Evolutionary conservation across 495 filamentous ascomycete species (phyloP).

Genomic region (Penicilliopsis zonata): DNA sequence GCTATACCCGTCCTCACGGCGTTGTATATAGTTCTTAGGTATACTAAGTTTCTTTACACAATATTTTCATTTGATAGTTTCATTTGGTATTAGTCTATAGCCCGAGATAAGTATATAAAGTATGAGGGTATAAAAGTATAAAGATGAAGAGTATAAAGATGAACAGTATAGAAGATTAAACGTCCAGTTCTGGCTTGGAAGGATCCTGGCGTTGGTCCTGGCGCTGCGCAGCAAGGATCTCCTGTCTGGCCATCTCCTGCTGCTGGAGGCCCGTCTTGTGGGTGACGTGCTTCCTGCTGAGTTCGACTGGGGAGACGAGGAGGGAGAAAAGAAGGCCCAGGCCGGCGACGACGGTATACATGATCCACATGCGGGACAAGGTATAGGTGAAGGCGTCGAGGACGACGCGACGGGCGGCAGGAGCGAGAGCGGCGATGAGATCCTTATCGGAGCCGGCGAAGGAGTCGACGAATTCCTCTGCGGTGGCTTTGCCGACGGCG

Average conservation of each 20-base stretch:
- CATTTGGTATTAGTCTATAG: no score
- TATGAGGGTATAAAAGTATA: no score
- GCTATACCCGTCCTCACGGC: no score
- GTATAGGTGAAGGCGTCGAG: slow-evolving; percentile 41
- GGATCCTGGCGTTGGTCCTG: not conserved
- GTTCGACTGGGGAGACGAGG: slow-evolving; percentile 39
- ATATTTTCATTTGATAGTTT: no score
- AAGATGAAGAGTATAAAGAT: no score
- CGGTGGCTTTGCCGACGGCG: slow-evolving; percentile 19
- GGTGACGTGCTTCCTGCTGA: slow-evolving; percentile 48
- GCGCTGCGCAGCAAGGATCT: slow-evolving; percentile 18
- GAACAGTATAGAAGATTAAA: no score
- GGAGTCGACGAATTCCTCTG: slow-evolving; percentile 21
- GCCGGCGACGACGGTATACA: slow-evolving; percentile 42
- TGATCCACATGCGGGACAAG: slow-evolving; percentile 57
- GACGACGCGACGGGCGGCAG: slow-evolving; percentile 34
- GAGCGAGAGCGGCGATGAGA: slow-evolving; percentile 37
- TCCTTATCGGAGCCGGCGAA: slow-evolving; percentile 49
- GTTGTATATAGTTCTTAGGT: no score
- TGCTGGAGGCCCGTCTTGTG: slow-evolving; percentile 51
- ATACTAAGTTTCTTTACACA: no score
- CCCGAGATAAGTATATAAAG: no score
- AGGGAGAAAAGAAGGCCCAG: slow-evolving; percentile 42
- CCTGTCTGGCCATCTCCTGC: slow-evolving; percentile 31
- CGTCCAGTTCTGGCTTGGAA: no score